Evolutionary conservation across 2,329 filamentous ascomycete genomes (phyloP).

Genomic region (Epicoccum sorghinum): DNA sequence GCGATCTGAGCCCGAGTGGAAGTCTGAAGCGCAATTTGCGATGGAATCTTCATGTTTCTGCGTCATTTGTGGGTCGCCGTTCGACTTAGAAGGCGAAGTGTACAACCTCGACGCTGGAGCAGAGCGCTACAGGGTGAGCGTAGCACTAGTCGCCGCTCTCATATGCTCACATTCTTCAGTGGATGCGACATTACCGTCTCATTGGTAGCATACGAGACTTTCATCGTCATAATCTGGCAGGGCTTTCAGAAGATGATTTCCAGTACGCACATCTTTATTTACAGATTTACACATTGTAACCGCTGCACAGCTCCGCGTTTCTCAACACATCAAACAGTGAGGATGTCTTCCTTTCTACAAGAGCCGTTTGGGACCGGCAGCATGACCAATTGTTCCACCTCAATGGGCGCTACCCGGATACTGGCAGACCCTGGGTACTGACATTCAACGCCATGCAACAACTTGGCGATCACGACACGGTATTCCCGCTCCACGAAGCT

Average conservation of each 20-base stretch:
- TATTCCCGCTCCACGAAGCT: constrained; percentile 34
- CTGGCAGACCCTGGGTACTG: constrained; percentile 3
- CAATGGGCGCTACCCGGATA: constrained; percentile 11
- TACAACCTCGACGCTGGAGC: constrained; percentile 30
- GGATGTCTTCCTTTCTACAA: constrained; percentile 29
- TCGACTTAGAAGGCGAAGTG: constrained; percentile 30
- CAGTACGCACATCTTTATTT: not conserved
- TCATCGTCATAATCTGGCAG: constrained; percentile 11
- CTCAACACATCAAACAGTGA: constrained; percentile 16
- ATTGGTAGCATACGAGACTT: constrained; percentile 19
- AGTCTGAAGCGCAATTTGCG: constrained; percentile 22
- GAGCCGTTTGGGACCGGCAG: constrained; percentile 17
- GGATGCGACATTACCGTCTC: constrained; percentile 31
- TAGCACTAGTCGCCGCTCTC: not conserved
- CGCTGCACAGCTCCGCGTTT: not conserved
- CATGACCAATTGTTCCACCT: constrained; percentile 26
- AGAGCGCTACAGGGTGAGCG: constrained; percentile 18
- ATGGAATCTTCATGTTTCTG: constrained; percentile 36
- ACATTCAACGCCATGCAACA: constrained; percentile 25
- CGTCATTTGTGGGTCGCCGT: constrained; percentile 35
- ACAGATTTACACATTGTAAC: not conserved
- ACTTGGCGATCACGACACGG: constrained; percentile 12
- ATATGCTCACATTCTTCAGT: constrained; percentile 19
- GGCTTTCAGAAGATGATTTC: constrained; percentile 7
- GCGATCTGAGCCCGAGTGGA: constrained; percentile 14